Evolutionary conservation across 192 early-diverging fungal genomes (phyloP).

Genomic region (Backusella australiensis): DNA sequence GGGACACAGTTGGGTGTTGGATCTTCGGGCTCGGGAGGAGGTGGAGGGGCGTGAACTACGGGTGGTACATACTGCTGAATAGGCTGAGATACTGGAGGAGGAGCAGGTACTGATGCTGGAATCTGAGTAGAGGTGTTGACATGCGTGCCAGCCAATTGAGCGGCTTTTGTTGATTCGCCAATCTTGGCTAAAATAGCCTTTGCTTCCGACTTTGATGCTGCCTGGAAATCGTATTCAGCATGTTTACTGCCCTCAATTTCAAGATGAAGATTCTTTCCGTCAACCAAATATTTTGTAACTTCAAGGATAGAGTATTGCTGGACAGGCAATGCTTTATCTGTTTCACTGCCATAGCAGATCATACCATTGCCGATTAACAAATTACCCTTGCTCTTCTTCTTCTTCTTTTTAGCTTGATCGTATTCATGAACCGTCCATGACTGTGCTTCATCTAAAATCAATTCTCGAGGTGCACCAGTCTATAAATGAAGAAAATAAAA

Average conservation of each 20-base stretch:
- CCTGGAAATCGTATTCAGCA: slow-evolving; percentile 61
- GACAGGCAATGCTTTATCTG: slow-evolving; percentile 57
- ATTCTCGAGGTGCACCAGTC: background rate
- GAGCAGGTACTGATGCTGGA: slow-evolving; percentile 8
- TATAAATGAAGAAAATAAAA: slow-evolving; percentile 1
- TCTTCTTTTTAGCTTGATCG: slow-evolving; percentile 68
- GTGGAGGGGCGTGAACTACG: background rate
- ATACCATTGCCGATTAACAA: slow-evolving; percentile 61
- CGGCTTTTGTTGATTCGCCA: slow-evolving; percentile 55
- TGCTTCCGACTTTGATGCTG: slow-evolving; percentile 61
- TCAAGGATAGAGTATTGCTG: slow-evolving; percentile 59
- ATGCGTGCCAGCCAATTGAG: slow-evolving; percentile 30
- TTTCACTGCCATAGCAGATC: slow-evolving; percentile 61
- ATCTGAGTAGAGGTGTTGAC: background rate
- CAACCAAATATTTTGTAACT: slow-evolving; percentile 57
- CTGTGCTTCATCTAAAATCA: slow-evolving; percentile 36
- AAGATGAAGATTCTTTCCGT: slow-evolving; percentile 62
- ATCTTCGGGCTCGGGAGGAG: slow-evolving; percentile 20
- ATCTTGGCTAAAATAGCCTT: slow-evolving; percentile 65
- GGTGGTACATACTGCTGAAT: background rate
- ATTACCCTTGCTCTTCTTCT: slow-evolving; percentile 66
- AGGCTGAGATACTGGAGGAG: background rate
- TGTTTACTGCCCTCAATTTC: slow-evolving; percentile 56
- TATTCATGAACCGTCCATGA: slow-evolving; percentile 60
- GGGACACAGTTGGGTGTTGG: slow-evolving; percentile 18